Evolutionary conservation across 257 asterid genomes (phyloP).

Genomic region (Nicotiana otophora): DNA sequence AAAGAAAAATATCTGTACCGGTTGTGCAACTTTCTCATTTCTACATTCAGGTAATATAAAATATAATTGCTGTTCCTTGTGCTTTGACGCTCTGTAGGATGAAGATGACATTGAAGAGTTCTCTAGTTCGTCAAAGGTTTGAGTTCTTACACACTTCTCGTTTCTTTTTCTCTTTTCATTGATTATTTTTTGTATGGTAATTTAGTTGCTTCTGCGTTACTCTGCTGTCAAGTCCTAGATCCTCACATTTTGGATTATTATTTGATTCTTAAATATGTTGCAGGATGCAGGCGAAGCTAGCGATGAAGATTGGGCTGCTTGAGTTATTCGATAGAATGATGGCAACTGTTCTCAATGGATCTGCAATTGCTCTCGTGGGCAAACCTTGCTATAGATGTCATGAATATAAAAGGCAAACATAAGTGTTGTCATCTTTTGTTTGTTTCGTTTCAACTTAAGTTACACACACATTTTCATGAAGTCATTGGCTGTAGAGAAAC

Average conservation of each 20-base stretch:
- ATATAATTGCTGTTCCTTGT: not conserved
- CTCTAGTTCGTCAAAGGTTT: conserved; percentile 57
- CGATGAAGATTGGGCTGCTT: conserved; percentile 61
- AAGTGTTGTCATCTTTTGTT: not conserved
- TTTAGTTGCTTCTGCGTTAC: not conserved
- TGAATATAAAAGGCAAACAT: not conserved
- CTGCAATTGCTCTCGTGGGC: not conserved
- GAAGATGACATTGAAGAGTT: conserved; percentile 59
- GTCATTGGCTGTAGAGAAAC: not conserved
- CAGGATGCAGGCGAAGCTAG: conserved; percentile 48
- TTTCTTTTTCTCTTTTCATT: not conserved
- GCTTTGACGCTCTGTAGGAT: conserved; percentile 31
- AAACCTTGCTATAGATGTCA: not conserved
- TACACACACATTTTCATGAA: not conserved
- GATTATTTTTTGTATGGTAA: not conserved
- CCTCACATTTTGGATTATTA: not conserved
- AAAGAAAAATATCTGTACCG: not conserved
- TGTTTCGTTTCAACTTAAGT: not conserved
- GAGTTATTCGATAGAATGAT: conserved; percentile 15
- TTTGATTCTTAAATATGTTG: not conserved
- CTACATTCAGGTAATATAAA: not conserved
- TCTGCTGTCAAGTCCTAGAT: not conserved
- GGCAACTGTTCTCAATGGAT: conserved; percentile 3
- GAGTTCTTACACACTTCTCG: conserved; percentile 4
- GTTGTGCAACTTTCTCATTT: not conserved